Evolutionary conservation across 768 basidiomycete genomes (phyloP).

Genomic region (Trametes meyenii): DNA sequence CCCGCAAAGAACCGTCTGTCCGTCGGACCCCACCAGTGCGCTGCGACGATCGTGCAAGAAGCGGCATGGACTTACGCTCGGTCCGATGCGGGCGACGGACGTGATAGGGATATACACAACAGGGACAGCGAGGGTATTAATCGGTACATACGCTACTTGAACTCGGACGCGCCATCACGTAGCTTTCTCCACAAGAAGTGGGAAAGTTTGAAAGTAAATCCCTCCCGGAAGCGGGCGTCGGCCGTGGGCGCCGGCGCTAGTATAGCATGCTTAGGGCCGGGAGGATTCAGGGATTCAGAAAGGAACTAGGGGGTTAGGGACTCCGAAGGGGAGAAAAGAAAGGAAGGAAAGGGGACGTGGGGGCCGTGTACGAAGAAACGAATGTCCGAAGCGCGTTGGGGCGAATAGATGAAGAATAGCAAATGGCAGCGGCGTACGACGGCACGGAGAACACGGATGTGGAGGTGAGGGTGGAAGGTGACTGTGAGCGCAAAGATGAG

Average conservation of each 20-base stretch:
- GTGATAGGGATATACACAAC: too few relatives aligned
- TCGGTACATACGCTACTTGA: conserved; percentile 1
- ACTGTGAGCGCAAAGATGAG: background rate
- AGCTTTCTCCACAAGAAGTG: background rate
- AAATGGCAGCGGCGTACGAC: background rate
- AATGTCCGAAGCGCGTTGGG: background rate
- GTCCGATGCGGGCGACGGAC: too few relatives aligned
- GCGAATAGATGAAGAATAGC: background rate
- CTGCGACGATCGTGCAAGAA: too few relatives aligned
- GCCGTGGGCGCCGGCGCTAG: background rate
- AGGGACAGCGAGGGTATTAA: background rate
- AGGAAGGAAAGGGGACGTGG: background rate
- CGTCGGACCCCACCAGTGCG: too few relatives aligned
- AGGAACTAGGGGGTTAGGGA: background rate
- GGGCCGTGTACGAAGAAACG: background rate
- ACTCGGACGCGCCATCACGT: background rate
- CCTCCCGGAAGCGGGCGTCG: background rate
- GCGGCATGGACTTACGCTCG: too few relatives aligned
- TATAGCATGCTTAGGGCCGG: background rate
- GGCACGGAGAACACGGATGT: background rate
- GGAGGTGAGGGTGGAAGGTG: background rate
- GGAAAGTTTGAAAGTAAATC: background rate
- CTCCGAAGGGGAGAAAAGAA: background rate
- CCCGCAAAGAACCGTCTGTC: too few relatives aligned
- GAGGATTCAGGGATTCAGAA: background rate